phyloP scores from a whole-genome alignment of 345 rosid species.

The Geranium brycei region DNA sequence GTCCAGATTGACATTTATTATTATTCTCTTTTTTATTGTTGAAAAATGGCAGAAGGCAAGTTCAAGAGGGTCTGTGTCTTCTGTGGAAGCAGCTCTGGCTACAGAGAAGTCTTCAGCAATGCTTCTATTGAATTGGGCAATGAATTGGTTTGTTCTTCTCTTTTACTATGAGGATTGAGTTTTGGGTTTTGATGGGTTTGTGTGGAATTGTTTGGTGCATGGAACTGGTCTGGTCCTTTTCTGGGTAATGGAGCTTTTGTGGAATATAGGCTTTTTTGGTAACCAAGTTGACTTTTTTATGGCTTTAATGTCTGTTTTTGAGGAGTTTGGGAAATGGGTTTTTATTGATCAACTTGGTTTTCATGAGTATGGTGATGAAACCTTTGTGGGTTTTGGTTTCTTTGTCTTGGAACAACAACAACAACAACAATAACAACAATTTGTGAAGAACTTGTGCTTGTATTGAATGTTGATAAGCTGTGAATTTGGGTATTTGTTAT shows the following conservation, averaged over 20 bases:
- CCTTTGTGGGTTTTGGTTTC: background rate
- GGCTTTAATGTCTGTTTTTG: background rate
- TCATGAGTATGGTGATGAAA: background rate
- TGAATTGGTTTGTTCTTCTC: constrained; percentile 61
- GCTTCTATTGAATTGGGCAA: constrained; percentile 87
- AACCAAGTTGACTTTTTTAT: background rate
- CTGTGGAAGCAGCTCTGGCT: constrained; percentile 89
- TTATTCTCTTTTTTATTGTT: background rate
- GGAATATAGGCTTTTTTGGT: background rate
- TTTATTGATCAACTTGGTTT: background rate
- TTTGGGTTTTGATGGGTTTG: background rate
- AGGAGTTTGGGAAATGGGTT: background rate
- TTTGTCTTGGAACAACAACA: background rate
- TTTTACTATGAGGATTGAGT: background rate
- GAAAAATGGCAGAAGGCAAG: constrained; percentile 53
- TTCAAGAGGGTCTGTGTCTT: constrained; percentile 81
- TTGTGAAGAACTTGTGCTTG: background rate
- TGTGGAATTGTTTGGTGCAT: no score
- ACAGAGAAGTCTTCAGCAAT: constrained; percentile 67
- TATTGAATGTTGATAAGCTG: background rate
- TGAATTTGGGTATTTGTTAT: no score
- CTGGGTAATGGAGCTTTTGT: no score
- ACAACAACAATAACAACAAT: background rate
- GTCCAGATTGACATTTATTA: no score
- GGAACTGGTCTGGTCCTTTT: no score